phyloP scores from a whole-genome alignment of 2,329 filamentous ascomycete genomes.

The Metarhizium humberi region DNA sequence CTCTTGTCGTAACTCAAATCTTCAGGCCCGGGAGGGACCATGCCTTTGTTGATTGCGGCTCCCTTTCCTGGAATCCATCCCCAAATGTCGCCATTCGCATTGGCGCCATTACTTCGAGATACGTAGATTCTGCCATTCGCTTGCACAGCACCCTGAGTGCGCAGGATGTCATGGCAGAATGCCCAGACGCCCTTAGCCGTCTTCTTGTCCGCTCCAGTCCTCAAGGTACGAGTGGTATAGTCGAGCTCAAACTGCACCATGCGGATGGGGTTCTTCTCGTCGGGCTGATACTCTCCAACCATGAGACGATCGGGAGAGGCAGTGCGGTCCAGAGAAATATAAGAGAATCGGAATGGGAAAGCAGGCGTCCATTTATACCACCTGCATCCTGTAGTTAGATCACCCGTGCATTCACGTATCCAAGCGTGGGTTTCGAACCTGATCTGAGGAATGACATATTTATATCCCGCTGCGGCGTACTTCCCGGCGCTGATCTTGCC shows the following conservation, averaged over 20 bases:
- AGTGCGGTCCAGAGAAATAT: background rate
- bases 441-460: conserved; percentile 21
- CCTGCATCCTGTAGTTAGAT: conserved; percentile 2
- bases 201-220: conserved; percentile 13
- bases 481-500: conserved; percentile 18
- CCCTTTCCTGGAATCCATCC: too few species aligned
- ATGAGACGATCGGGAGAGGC: conserved; percentile 11
- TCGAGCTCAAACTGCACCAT: background rate
- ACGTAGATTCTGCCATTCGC: too few species aligned
- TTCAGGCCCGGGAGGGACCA: too few species aligned
- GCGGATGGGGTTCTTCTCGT: conserved; percentile 9
- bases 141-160: too few species aligned
- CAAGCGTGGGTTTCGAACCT: conserved; percentile 12
- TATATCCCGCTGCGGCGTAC: conserved; percentile 9
- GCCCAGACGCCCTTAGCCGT: conserved; percentile 9
- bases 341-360: conserved; percentile 22
- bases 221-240: conserved; percentile 10
- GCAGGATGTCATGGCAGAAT: too few species aligned
- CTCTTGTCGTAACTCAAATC: too few species aligned
- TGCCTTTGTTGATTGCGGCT: too few species aligned
- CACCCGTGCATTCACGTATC: background rate
- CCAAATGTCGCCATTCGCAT: too few species aligned
- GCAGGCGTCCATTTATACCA: conserved; percentile 16
- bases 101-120: too few species aligned
- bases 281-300: conserved; percentile 19